Evolutionary conservation across 768 basidiomycete genomes (phyloP).

Genomic region (Phaeotremella fagi): DNA sequence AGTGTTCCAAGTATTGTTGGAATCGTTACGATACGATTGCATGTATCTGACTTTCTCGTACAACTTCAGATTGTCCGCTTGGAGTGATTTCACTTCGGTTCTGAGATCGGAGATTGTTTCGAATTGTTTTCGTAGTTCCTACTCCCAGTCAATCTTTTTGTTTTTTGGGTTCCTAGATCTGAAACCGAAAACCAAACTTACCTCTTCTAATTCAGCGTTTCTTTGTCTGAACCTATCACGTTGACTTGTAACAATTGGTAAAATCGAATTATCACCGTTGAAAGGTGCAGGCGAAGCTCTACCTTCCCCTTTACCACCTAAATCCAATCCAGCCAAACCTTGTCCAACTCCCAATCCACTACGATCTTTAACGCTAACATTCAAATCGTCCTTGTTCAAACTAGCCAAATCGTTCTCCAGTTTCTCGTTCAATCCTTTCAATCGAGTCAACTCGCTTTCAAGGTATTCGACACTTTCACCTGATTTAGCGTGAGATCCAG

Average conservation of each 20-base stretch:
- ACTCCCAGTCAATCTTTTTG: too few species aligned
- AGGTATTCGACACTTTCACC: conserved; percentile 60
- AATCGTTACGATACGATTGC: conserved; percentile 87
- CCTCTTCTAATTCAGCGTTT: conserved; percentile 95
- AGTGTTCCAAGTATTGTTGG: too few species aligned
- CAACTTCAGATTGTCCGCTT: conserved; percentile 91
- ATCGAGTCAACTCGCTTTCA: conserved; percentile 67
- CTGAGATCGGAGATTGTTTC: conserved; percentile 91
- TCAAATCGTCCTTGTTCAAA: conserved; percentile 56
- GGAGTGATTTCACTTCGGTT: conserved; percentile 81
- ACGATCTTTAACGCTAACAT: not conserved
- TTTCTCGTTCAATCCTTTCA: conserved; percentile 75
- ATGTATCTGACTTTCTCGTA: conserved; percentile 99
- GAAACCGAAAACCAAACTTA: conserved; percentile 38
- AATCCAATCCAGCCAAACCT: conserved; percentile 66
- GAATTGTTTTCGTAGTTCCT: conserved; percentile 94
- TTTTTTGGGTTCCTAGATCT: not conserved
- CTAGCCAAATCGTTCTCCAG: conserved; percentile 85
- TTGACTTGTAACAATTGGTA: conserved; percentile 98
- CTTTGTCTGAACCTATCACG: conserved; percentile 95
- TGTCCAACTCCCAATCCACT: conserved; percentile 11
- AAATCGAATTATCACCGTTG: conserved; percentile 79
- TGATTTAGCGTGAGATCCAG: conserved; percentile 59
- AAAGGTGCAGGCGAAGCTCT: conserved; percentile 63
- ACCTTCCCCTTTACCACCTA: conserved; percentile 52